These are phyloP conservation scores for Lippia alba DNA, from an alignment of 305 asterid genomes.

Conservation along the genomic window DNA sequence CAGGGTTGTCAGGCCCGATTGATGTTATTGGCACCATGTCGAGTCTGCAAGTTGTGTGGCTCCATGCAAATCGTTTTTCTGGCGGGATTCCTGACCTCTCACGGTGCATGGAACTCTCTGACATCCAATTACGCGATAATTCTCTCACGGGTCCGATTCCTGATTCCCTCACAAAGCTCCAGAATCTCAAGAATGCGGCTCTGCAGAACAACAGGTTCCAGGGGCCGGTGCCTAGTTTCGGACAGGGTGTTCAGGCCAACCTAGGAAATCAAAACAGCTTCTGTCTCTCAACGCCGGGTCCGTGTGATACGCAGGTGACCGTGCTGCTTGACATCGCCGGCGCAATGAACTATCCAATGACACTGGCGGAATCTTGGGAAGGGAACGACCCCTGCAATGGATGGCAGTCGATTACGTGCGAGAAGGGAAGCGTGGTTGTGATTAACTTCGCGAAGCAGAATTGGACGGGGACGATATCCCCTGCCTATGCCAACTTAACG, in stretches of 20 bases:
- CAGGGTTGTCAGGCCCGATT: constrained; percentile 63
- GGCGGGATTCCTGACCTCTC: constrained; percentile 89
- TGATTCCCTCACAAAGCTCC: constrained; percentile 55
- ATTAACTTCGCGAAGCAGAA: constrained; percentile 62
- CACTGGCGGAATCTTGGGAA: constrained; percentile 67
- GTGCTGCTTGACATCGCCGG: constrained; percentile 57
- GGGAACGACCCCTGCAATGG: constrained; percentile 72
- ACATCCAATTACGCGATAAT: constrained; percentile 74
- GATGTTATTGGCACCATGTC: constrained; percentile 64
- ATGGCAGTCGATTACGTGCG: constrained; percentile 70
- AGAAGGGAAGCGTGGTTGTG: constrained; percentile 52
- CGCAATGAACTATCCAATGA: constrained; percentile 59
- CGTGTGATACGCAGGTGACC: constrained; percentile 75
- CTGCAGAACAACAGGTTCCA: constrained; percentile 74
- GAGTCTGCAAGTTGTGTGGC: constrained; percentile 53
- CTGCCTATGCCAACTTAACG: constrained; percentile 57
- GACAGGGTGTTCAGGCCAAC: constrained; percentile 41
- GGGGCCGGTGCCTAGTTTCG: constrained; percentile 76
- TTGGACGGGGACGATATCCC: constrained; percentile 69
- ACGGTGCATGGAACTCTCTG: constrained; percentile 45
- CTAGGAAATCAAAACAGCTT: constrained; percentile 64
- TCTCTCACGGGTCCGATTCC: constrained; percentile 74
- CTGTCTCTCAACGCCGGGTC: constrained; percentile 65
- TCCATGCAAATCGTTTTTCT: constrained; percentile 64
- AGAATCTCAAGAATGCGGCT: constrained; percentile 50